Evolutionary conservation across 257 asterid species (phyloP).

Genomic region (Solanum paucissectum): DNA sequence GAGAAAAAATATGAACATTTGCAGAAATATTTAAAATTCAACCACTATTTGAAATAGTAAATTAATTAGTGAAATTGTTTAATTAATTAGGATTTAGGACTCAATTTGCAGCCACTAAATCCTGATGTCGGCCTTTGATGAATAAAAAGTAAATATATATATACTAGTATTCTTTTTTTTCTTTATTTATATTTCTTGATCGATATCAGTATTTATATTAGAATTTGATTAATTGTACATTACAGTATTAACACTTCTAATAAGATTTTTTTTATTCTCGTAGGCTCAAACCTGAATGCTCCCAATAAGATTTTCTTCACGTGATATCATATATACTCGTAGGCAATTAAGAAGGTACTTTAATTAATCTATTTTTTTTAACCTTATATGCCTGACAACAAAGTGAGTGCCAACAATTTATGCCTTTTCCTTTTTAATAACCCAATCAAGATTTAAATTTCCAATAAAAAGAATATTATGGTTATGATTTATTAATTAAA

Average conservation of each 20-base stretch:
- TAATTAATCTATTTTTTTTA: not conserved
- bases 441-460: not conserved
- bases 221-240: not conserved
- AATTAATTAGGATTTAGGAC: not conserved
- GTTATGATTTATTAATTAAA: not conserved
- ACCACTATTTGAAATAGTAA: not conserved
- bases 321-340: too few relatives aligned
- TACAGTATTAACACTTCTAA: not conserved
- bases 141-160: not conserved
- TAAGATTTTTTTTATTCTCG: not conserved
- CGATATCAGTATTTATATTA: fast-evolving
- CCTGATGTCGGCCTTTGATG: not conserved
- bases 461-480: not conserved
- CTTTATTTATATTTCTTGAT: not conserved
- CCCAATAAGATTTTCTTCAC: not conserved
- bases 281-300: fast-evolving
- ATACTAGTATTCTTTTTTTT: not conserved
- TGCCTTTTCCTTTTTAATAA: not conserved
- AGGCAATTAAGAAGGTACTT: not conserved
- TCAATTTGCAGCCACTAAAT: not conserved
- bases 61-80: not conserved
- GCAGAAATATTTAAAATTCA: not conserved
- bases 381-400: not conserved
- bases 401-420: constrained; percentile 1
- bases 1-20: not conserved